Base-by-base conservation (phyloP, 306 rosid species). In the Lathyrus oleraceus region DNA sequence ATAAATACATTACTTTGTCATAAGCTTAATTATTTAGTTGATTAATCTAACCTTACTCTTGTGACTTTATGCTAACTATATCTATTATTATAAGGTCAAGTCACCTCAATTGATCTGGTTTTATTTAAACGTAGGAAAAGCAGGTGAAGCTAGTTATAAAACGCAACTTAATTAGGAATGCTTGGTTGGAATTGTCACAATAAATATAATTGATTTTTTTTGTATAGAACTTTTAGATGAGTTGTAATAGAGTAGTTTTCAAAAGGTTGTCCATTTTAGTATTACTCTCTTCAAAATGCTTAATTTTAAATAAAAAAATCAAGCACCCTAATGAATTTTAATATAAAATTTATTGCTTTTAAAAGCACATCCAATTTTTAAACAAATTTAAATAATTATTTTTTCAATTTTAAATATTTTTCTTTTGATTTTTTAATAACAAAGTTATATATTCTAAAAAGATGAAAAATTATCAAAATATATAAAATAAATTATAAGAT, bases 151-250 rank as follows among this genome's bases (percentile, higher is more conserved):
- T 53, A 70, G 47, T 16, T 49, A 49, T 17, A 12, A 49, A 44
- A 71, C 71, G 48, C 88, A 72, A 77, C 30, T 57, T 32, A 79
- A 9, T 49, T 17, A 49, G 66, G 76, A 81, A 83, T 81, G 75
- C 70, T 69, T 75, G 10, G 81, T 71, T 78, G 81, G 79, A 78
- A 61, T 11, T 11, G 56, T 58, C 65, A 69, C 70, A 65, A 73
- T 42, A 17, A 3, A 65, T 76, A 30, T 10, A 3, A 52, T 17
- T 28, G 43, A 52, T 62, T 47, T 48, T 27, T 11, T 28, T 42
- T 52, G 11, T 39, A 4, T 19, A 19, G 5, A 19, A 2, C 10
- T 51, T 51, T 51, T 51, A 19, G 6, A 51, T 17, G 28, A 9
- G 23, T 47, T 13, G 51, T 15, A 44, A 44, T 6, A 1, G 6